Evolutionary conservation across 179 eudicot species (phyloP).

Genomic region (Sideroxylon spinosum): DNA sequence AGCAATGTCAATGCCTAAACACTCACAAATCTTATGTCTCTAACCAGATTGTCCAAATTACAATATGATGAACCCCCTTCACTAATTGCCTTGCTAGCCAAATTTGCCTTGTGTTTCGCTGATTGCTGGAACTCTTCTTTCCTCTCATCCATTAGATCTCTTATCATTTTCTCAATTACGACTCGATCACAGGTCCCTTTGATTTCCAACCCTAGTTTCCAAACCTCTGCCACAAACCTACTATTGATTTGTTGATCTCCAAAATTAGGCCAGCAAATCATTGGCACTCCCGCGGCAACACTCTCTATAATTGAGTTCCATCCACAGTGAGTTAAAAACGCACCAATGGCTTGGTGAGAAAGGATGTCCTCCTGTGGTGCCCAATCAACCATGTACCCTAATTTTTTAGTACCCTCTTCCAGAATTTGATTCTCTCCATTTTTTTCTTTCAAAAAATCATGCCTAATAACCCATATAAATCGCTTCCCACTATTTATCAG

Average conservation of each 20-base stretch:
- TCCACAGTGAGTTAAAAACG: too few relatives aligned
- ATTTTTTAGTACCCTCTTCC: neutral
- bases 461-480: constrained; percentile 11
- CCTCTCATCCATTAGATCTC: constrained; percentile 26
- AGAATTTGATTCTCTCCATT: neutral
- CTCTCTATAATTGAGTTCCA: constrained; percentile 25
- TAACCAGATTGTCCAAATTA: neutral
- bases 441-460: neutral
- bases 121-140: neutral
- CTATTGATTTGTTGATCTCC: constrained; percentile 34
- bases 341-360: constrained; percentile 18
- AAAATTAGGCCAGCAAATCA: constrained; percentile 46
- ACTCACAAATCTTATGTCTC: too few relatives aligned
- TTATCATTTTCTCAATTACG: constrained; percentile 28
- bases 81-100: neutral
- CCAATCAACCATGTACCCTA: neutral
- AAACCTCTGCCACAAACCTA: too few relatives aligned
- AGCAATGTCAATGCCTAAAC: too few relatives aligned
- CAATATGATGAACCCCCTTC: constrained; percentile 9
- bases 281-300: constrained; percentile 40
- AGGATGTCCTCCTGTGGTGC: too few relatives aligned
- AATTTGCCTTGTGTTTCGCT: neutral
- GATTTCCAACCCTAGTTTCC: constrained; percentile 36
- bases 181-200: constrained; percentile 44
- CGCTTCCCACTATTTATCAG: constrained; percentile 17